These are phyloP conservation scores for Kwoniella europaea DNA, from an alignment of 768 basidiomycete genomes.

Conservation along the genomic window DNA sequence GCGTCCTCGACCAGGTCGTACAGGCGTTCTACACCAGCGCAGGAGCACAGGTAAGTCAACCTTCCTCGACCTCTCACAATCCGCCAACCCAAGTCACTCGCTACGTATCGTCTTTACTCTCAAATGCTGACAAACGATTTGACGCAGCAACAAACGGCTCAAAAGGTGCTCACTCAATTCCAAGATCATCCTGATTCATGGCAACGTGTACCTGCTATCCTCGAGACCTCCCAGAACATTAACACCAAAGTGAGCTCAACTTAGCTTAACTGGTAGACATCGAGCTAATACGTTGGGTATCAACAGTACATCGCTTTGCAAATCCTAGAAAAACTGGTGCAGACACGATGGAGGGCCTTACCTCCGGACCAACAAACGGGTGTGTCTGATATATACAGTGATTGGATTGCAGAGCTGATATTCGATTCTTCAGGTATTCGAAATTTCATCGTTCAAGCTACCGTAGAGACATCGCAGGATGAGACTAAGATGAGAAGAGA, in stretches of 20 bases:
- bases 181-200: conserved; percentile 96
- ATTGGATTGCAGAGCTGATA: not conserved
- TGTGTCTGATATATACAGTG: conserved; percentile 39
- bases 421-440: conserved; percentile 70
- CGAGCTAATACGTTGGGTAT: not conserved
- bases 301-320: conserved; percentile 91
- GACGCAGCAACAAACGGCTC: conserved; percentile 87
- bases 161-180: conserved; percentile 90
- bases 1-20: conserved; percentile 88
- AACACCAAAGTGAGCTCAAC: conserved; percentile 68
- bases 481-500: conserved; percentile 85
- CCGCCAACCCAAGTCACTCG: not conserved
- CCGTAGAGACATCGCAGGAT: conserved; percentile 90
- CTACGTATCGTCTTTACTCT: not conserved
- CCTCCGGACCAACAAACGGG: conserved; percentile 93
- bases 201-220: conserved; percentile 93
- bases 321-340: conserved; percentile 93
- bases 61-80: not conserved
- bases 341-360: conserved; percentile 92
- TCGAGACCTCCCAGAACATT: conserved; percentile 79
- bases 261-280: not conserved
- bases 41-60: conserved; percentile 73
- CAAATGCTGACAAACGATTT: conserved; percentile 11
- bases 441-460: conserved; percentile 92
- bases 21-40: conserved; percentile 85